Percentiles rank a stretch among this genome's conserved stretches.
Conservation (phyloP, 2,329 filamentous ascomycete species). For the Eutypella sp. region DNA sequence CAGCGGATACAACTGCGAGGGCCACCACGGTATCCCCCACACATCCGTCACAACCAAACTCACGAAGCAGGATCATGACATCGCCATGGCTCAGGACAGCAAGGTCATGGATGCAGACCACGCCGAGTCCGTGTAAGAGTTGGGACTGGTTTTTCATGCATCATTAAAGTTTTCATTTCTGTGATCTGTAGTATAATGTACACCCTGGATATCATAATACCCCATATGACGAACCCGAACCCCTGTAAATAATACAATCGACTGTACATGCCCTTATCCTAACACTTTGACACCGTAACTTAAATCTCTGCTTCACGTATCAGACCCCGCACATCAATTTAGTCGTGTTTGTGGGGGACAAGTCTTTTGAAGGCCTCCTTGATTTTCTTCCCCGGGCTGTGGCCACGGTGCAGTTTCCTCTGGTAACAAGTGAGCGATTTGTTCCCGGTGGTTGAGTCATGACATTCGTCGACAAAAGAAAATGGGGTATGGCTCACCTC, state of each 20-base stretch:
- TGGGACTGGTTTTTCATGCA: neutral
- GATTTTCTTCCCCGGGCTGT: neutral
- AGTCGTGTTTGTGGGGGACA: neutral
- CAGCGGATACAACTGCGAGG: constrained; percentile 3
- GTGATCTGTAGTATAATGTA: too few relatives aligned
- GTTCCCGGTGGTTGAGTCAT: neutral
- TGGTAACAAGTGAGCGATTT: neutral
- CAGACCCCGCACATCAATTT: neutral
- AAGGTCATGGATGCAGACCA: neutral
- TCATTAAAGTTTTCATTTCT: too few relatives aligned
- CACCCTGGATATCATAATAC: too few relatives aligned
- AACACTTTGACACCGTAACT: neutral
- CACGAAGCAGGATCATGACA: constrained; percentile 1
- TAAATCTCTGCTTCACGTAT: neutral
- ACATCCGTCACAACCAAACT: constrained; percentile 2
- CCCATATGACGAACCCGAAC: too few relatives aligned
- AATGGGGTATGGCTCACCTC: constrained; percentile 10
- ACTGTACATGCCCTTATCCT: too few relatives aligned
- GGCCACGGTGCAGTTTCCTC: neutral
- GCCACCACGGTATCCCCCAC: constrained; percentile 2
- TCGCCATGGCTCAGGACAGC: neutral
- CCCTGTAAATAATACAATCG: too few relatives aligned
- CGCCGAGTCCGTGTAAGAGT: neutral
- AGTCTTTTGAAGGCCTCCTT: neutral
- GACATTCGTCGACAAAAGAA: neutral